Evolutionary conservation across 2,329 filamentous ascomycete species (phyloP).

Genomic region (Fusarium nurragi): DNA sequence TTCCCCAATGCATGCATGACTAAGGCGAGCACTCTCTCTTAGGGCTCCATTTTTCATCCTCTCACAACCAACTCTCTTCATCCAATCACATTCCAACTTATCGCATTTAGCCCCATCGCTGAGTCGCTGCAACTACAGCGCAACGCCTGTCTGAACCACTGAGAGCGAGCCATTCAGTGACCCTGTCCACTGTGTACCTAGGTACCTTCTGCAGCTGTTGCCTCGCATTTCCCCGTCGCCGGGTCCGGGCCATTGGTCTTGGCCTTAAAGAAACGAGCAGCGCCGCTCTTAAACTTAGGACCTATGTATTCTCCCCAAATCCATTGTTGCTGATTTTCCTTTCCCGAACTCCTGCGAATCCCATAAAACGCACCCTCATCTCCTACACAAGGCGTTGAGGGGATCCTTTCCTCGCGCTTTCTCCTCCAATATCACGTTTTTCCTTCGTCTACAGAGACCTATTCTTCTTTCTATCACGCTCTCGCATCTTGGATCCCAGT

Average conservation of each 20-base stretch:
- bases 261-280: constrained; percentile 38
- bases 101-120: constrained; percentile 15
- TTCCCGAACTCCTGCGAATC: constrained; percentile 29
- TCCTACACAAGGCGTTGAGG: constrained; percentile 51
- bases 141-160: constrained; percentile 38
- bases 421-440: constrained; percentile 26
- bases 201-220: constrained; percentile 21
- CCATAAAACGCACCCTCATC: constrained; percentile 43
- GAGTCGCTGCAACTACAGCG: constrained; percentile 32
- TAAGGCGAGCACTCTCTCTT: constrained; percentile 23
- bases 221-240: constrained; percentile 35
- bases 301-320: constrained; percentile 32
- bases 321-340: constrained; percentile 37
- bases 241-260: constrained; percentile 30
- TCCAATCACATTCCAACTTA: constrained; percentile 24
- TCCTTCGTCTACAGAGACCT: constrained; percentile 16
- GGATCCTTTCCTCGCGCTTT: constrained; percentile 39
- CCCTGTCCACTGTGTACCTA: constrained; percentile 17
- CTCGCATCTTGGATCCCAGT: constrained; percentile 43
- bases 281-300: constrained; percentile 33
- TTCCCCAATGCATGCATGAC: constrained; percentile 17
- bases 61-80: neutral
- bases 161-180: constrained; percentile 16
- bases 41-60: constrained; percentile 24
- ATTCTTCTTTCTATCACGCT: constrained; percentile 26